A percentile compares a stretch with the other conserved stretches of the same genome.
Evolutionary conservation across 2,329 filamentous ascomycete species (phyloP).

Genomic region (Rasamsonia emersonii): DNA sequence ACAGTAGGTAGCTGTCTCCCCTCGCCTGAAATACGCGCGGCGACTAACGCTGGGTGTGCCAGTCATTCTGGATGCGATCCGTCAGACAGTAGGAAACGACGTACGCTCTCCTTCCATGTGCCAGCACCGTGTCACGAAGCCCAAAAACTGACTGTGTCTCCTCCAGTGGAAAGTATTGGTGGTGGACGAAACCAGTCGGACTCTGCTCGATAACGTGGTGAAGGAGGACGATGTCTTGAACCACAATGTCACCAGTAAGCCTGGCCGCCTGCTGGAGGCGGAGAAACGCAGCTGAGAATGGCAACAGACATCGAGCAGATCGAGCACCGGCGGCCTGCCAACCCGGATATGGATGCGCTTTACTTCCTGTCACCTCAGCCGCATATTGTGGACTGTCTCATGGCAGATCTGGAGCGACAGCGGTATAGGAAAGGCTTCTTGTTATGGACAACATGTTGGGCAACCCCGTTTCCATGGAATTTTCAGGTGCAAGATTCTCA

Average conservation of each 20-base stretch:
- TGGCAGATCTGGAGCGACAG: slow-evolving; percentile 80
- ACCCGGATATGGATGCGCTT: slow-evolving; percentile 87
- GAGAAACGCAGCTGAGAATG: slow-evolving; percentile 4
- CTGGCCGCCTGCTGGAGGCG: slow-evolving; percentile 9
- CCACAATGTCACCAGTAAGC: slow-evolving; percentile 85
- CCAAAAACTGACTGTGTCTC: slow-evolving; percentile 19
- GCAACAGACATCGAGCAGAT: slow-evolving; percentile 81
- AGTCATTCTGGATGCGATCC: slow-evolving; percentile 69
- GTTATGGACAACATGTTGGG: slow-evolving; percentile 68
- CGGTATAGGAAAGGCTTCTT: slow-evolving; percentile 73
- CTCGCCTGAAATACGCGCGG: slow-evolving; percentile 1
- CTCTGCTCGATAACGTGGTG: slow-evolving; percentile 80
- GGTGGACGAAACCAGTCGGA: slow-evolving; percentile 73
- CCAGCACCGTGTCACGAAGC: slow-evolving; percentile 3
- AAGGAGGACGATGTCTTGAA: slow-evolving; percentile 97
- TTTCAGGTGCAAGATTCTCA: neutral
- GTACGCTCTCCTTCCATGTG: slow-evolving; percentile 41
- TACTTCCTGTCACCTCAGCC: slow-evolving; percentile 81
- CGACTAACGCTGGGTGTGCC: slow-evolving; percentile 5
- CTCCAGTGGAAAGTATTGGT: slow-evolving; percentile 92
- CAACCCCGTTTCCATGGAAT: slow-evolving; percentile 7
- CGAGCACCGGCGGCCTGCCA: slow-evolving; percentile 72
- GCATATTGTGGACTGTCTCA: slow-evolving; percentile 85
- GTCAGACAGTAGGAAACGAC: slow-evolving; percentile 70
- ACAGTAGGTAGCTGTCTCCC: slow-evolving; percentile 44